Evolutionary conservation across 192 early-diverging fungal genomes (phyloP), one percentile per base, ranked within the genome.

Genomic region (Podochytrium sp.): DNA sequence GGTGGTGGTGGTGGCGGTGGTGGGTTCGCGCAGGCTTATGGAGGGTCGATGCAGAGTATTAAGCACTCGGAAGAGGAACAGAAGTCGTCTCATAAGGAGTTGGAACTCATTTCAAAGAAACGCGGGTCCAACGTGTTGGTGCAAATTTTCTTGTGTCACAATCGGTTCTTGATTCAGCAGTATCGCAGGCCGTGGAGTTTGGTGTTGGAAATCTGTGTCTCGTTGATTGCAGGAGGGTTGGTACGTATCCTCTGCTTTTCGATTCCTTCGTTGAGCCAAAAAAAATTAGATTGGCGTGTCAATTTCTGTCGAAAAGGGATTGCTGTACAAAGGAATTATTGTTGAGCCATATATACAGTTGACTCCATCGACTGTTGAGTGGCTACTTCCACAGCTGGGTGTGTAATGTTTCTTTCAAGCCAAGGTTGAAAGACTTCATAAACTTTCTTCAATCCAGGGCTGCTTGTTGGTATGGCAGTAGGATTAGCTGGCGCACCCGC

Each of bases 141-240:
- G 50, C 83, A 84, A 63, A n/a, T 76, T 0, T 14, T 34, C 49
- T 62, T 76, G 25, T 81, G 83, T 52, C 75, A 76, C 37, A 74
- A 63, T n/a, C 65, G 83, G 20, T 58, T 37, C 14, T 23, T 84
- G 38, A 34, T 79, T 2, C 84, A 85, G 58, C 80, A 82, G 68
- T 58, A 65, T 33, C 38, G 81, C 20, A 42, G 29, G 4, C 12
- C 57, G 42, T 14, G 39, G 2, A 41, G 68, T 30, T 39, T 85
- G 14, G 59, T 66, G n/a, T 66, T 85, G 69, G 84, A 85, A 60
- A 53, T 81, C 3, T 65, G 78, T 65, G 79, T 83, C 23, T 71
- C 74, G 4, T 10, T 51, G 7, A 65, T 80, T 47, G 76, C 74
- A 41, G 84, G 84, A 33, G n/a, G 41, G 29, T 40, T 85, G 30